Percentiles rank a stretch among this genome's conserved stretches.
Evolutionary conservation across 176 grass and related monocot genomes (phyloP).

Genomic region (Panicum miliaceum): DNA sequence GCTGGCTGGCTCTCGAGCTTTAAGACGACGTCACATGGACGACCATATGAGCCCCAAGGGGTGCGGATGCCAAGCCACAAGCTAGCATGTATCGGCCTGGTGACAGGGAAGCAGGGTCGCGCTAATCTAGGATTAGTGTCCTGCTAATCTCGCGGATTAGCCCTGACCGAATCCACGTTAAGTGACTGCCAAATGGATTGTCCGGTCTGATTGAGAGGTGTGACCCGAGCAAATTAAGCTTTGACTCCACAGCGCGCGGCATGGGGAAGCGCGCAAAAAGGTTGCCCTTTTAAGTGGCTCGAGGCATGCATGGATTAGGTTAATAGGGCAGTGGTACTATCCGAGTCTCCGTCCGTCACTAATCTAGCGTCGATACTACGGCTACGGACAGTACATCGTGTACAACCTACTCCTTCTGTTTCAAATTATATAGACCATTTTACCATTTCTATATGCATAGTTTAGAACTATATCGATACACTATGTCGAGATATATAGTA

Average conservation of each 20-base stretch:
- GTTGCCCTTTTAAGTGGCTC: conserved; percentile 62
- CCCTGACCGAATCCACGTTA: conserved; percentile 45
- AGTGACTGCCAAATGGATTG: conserved; percentile 34
- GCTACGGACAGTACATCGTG: too few relatives aligned
- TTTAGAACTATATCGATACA: too few relatives aligned
- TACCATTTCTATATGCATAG: too few relatives aligned
- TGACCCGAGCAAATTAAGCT: conserved; percentile 24
- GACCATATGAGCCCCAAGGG: conserved; percentile 40
- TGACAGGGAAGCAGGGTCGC: conserved; percentile 45
- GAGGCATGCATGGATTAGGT: conserved; percentile 50
- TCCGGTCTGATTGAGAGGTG: conserved; percentile 2
- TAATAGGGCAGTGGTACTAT: conserved; percentile 18
- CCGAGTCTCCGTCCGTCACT: background rate
- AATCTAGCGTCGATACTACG: background rate
- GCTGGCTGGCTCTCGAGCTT: background rate
- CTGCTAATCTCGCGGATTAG: conserved; percentile 42
- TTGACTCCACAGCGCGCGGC: conserved; percentile 69
- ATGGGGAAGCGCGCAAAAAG: conserved; percentile 39
- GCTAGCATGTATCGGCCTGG: background rate
- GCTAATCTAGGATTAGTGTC: conserved; percentile 72
- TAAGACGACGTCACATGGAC: conserved; percentile 42
- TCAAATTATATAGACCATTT: too few relatives aligned
- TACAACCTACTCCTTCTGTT: background rate
- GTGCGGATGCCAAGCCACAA: conserved; percentile 9
- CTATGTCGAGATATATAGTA: too few relatives aligned